Evolutionary conservation across 495 filamentous ascomycete species (phyloP).

Genomic region (Hypoxylon lienhwacheense): DNA sequence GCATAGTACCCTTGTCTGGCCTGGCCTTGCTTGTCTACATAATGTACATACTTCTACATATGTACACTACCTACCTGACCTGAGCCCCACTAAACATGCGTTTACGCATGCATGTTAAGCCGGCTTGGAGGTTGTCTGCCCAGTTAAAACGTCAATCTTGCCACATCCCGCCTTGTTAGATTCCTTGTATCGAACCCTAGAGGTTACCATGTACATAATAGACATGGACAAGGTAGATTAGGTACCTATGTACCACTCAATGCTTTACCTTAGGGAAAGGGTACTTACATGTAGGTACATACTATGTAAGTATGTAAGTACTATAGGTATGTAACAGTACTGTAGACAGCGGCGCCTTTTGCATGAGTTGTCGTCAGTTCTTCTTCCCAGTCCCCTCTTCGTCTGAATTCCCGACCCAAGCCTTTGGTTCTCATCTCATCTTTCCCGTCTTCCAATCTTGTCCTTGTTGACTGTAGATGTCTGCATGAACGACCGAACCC

Average conservation of each 20-base stretch:
- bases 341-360: conserved; percentile 16
- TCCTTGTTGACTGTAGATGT: conserved; percentile 18
- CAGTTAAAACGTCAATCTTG: conserved; percentile 35
- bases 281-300: too few species aligned
- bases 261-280: too few species aligned
- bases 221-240: too few species aligned
- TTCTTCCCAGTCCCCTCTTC: conserved; percentile 21
- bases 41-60: conserved; percentile 9
- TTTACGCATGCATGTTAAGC: conserved; percentile 34
- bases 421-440: conserved; percentile 12
- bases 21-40: conserved; percentile 4
- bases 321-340: conserved; percentile 22
- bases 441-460: conserved; percentile 18
- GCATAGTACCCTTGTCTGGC: neutral
- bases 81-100: conserved; percentile 31
- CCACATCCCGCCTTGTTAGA: conserved; percentile 24
- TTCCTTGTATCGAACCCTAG: conserved; percentile 8
- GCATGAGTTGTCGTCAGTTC: conserved; percentile 29
- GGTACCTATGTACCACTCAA: too few species aligned
- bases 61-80: neutral
- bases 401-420: conserved; percentile 16
- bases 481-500: too few species aligned
- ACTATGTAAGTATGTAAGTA: too few species aligned
- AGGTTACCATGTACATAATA: too few species aligned
- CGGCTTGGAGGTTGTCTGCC: conserved; percentile 24